phyloP scores from a whole-genome alignment of 176 grass and related monocot species.

The Carex parvula region DNA sequence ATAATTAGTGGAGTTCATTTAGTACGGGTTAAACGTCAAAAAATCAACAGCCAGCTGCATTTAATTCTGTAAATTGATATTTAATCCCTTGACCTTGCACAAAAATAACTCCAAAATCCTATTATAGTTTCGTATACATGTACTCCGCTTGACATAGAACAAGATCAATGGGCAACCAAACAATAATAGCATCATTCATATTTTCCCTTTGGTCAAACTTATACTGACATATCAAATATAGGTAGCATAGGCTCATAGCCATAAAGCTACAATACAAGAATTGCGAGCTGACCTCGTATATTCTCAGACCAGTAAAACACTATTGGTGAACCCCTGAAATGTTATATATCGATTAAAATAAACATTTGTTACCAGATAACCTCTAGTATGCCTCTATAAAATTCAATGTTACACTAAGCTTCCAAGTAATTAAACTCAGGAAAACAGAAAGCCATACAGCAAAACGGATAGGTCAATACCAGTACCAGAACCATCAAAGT shows the following conservation, averaged over 20 bases:
- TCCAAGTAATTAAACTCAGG: background rate
- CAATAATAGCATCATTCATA: background rate
- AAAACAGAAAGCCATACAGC: background rate
- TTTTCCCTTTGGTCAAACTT: background rate
- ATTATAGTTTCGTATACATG: background rate
- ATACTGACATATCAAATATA: background rate
- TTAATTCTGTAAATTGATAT: background rate
- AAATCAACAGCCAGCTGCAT: background rate
- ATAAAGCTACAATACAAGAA: background rate
- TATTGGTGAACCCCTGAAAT: background rate
- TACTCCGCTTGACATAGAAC: background rate
- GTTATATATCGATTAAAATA: background rate
- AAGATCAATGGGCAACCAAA: background rate
- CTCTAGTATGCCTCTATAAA: background rate
- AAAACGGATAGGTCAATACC: background rate
- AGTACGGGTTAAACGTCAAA: background rate
- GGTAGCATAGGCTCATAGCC: background rate
- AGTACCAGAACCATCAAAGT: constrained; percentile 11
- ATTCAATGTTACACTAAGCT: background rate
- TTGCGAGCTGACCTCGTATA: background rate
- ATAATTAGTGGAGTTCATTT: background rate
- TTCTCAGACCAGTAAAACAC: background rate
- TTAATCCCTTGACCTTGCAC: background rate
- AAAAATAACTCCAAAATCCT: background rate
- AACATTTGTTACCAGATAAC: background rate